Base-by-base conservation (phyloP, 371 early-diverging fungal genomes). In the Rhizomucor miehei region DNA sequence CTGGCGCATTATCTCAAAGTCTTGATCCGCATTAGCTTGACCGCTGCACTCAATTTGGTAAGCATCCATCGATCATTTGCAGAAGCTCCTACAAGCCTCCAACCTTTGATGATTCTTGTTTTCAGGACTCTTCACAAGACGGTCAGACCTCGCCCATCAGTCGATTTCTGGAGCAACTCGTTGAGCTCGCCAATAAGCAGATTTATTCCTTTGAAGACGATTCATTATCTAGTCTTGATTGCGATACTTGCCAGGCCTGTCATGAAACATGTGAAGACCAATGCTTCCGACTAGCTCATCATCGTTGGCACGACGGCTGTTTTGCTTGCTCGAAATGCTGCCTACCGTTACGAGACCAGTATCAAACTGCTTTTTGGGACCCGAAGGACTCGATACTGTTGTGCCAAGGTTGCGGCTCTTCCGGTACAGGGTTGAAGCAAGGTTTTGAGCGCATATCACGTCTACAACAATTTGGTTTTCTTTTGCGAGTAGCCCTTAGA, bases 1-100 rank as follows among this genome's bases (percentile, higher is more conserved):
- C 75, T 98, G 6, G 99, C 98, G 4, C 97, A 94, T 52, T 89
- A 87, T 50, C 79, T 97, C 17, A 98, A 97, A 67, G 84, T 89
- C 16, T 63, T 96, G 50, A 95, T 97, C 54, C 85, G 95, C 5
- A 82, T 91, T 13, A 94, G 94, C 8, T 69, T 98, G 37, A 90
- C 86, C 16, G 93, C 95, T 6, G 91, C 95, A 0, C 68, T 98
- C 25, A 81, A 83, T 59, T 75, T 95, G 63, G 94, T 90, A 72
- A 44, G 40, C 46, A 54, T 8, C 44, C 20, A 9, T 41, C n/a
- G n/a, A n/a, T n/a, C n/a, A n/a, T n/a, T 38, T 38, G n/a, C n/a
- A n/a, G n/a, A n/a, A n/a, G n/a, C n/a, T n/a, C n/a, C n/a, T n/a
- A n/a, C n/a, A n/a, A n/a, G n/a, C n/a, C 38, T 41, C 41, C 19